These are phyloP conservation scores for Pestalotiopsis sp. DNA, from an alignment of 2,329 filamentous ascomycete genomes.

Conservation along the genomic window DNA sequence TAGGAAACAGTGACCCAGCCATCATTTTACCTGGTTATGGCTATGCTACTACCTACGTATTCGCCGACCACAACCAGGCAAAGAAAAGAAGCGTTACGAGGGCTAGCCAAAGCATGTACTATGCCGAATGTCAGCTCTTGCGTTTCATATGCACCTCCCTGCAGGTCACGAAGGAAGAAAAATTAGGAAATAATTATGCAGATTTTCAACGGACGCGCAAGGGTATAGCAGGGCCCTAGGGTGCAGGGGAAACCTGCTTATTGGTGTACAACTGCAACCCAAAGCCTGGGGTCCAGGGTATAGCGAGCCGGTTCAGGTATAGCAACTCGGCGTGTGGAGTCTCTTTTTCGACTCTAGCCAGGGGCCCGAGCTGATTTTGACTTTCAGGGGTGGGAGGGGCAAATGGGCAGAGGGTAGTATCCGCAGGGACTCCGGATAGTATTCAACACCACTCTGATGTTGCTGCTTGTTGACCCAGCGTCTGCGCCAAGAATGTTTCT, in stretches of 20 bases:
- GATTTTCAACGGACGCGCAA: background rate
- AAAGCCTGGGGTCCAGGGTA: background rate
- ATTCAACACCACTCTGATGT: background rate
- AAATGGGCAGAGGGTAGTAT: background rate
- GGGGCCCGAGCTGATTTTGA: slow-evolving; percentile 4
- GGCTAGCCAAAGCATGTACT: background rate
- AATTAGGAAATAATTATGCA: background rate
- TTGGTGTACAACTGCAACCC: slow-evolving; percentile 1
- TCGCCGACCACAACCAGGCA: background rate
- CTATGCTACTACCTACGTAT: background rate
- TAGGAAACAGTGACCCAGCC: background rate
- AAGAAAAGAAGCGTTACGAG: background rate
- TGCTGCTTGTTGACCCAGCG: background rate
- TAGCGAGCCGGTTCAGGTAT: slow-evolving; percentile 3
- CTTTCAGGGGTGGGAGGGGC: slow-evolving; percentile 6
- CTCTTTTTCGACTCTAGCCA: background rate
- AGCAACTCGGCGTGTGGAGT: background rate
- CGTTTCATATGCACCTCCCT: background rate
- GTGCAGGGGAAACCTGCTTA: background rate
- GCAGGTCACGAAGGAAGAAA: background rate
- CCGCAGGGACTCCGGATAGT: background rate
- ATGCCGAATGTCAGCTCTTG: slow-evolving; percentile 6
- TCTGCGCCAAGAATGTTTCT: background rate
- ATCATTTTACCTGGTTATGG: background rate
- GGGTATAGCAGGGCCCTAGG: background rate